Evolutionary conservation across 495 filamentous ascomycete genomes (phyloP).

Genomic region (Podospora comata): DNA sequence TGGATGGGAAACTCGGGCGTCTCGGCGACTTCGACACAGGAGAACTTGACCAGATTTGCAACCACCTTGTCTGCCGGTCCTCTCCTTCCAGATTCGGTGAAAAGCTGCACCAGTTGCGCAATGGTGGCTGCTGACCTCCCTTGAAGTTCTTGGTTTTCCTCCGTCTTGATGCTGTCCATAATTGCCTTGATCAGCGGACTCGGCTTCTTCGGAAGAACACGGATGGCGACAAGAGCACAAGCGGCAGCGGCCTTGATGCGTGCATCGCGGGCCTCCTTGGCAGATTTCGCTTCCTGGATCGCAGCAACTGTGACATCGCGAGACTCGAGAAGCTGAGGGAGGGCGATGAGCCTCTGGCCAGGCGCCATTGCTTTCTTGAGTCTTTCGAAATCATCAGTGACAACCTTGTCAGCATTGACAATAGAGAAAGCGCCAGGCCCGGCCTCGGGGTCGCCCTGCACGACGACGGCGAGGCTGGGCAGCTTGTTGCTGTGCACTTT

Average conservation of each 20-base stretch:
- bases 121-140: constrained; percentile 81
- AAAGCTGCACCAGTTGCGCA: constrained; percentile 77
- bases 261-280: constrained; percentile 79
- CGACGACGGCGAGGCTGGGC: constrained; percentile 77
- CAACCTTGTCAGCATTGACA: constrained; percentile 77
- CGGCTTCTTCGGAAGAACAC: constrained; percentile 84
- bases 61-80: constrained; percentile 91
- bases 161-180: constrained; percentile 96
- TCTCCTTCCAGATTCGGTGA: constrained; percentile 69
- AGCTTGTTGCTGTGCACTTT: constrained; percentile 70
- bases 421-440: constrained; percentile 89
- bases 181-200: constrained; percentile 86
- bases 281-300: constrained; percentile 70
- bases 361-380: constrained; percentile 81
- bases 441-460: constrained; percentile 87
- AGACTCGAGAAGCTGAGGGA: constrained; percentile 70
- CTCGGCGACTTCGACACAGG: constrained; percentile 93
- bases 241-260: constrained; percentile 85
- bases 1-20: constrained; percentile 91
- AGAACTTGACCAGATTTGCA: constrained; percentile 90
- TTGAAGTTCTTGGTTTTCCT: constrained; percentile 89
- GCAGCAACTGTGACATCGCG: constrained; percentile 62
- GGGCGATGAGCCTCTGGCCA: constrained; percentile 75
- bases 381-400: constrained; percentile 76
- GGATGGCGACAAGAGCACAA: constrained; percentile 80